Percentiles rank a stretch among this genome's conserved stretches.
Conservation (phyloP, 1,284 basidiomycete genomes). For the Cystobasidium slooffiae region DNA sequence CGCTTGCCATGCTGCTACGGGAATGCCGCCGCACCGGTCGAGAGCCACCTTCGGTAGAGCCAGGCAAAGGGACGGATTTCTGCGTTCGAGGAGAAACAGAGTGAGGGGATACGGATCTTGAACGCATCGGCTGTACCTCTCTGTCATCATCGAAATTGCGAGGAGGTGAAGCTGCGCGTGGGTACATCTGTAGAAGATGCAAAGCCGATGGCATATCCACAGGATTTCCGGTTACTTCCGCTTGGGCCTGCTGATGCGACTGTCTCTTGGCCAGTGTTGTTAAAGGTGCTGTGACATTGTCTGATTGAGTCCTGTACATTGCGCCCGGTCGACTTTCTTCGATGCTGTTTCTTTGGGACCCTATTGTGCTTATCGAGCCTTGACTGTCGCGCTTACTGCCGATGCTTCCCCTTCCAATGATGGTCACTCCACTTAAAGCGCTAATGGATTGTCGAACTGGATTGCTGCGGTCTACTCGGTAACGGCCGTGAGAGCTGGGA, state of each 20-base stretch:
- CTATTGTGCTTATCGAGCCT: conserved; percentile 32
- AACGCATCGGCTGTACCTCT: background rate
- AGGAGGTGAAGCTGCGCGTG: conserved; percentile 21
- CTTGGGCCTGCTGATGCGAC: background rate
- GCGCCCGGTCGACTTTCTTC: conserved; percentile 2
- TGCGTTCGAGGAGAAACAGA: conserved; percentile 17
- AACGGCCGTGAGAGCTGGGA: background rate
- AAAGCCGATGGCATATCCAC: conserved; percentile 30
- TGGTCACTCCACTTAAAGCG: conserved; percentile 40
- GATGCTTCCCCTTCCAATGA: conserved; percentile 37
- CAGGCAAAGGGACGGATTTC: background rate
- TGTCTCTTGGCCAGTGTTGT: no score
- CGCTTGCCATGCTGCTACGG: conserved; percentile 17
- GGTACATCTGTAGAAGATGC: conserved; percentile 28
- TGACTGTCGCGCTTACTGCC: conserved; percentile 28
- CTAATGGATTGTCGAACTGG: conserved; percentile 29
- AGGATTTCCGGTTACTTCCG: background rate
- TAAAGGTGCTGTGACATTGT: conserved; percentile 2
- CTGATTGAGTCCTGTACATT: conserved; percentile 9
- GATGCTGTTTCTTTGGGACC: conserved; percentile 5
- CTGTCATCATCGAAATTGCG: background rate
- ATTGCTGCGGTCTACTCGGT: conserved; percentile 24
- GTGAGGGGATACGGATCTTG: background rate
- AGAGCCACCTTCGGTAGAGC: background rate
- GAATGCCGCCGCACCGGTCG: conserved; percentile 30